These are phyloP conservation scores for Irpex sp. DNA, from an alignment of 1,284 basidiomycete species.

Conservation along the genomic window DNA sequence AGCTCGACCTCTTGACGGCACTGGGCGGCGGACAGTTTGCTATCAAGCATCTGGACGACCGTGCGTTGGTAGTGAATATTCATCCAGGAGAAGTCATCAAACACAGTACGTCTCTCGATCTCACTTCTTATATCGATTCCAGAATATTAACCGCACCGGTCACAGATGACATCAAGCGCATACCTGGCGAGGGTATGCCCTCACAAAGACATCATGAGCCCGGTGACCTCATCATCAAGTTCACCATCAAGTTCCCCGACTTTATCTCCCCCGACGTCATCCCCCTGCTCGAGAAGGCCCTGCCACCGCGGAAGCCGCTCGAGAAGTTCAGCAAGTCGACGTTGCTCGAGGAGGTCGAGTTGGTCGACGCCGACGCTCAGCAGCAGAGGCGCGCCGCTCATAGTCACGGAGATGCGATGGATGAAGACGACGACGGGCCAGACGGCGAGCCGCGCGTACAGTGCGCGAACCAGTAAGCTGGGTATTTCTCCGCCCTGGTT, in stretches of 20 bases:
- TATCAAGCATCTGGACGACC: conserved; percentile 94
- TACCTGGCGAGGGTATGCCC: conserved; percentile 96
- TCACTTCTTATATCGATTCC: background rate
- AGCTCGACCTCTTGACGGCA: conserved; percentile 93
- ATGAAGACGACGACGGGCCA: conserved; percentile 92
- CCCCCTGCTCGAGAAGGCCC: conserved; percentile 79
- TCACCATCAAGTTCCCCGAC: conserved; percentile 91
- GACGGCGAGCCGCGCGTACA: conserved; percentile 76
- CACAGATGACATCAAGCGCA: conserved; percentile 85
- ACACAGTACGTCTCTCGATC: conserved; percentile 60
- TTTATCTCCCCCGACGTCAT: conserved; percentile 68
- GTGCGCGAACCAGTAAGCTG: conserved; percentile 74
- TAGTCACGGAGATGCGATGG: conserved; percentile 69
- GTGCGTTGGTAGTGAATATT: conserved; percentile 82
- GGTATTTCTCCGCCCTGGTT: background rate
- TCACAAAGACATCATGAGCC: conserved; percentile 96
- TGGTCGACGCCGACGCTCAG: conserved; percentile 82
- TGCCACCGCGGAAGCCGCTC: conserved; percentile 76
- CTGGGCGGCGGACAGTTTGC: conserved; percentile 90
- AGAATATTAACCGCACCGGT: conserved; percentile 20
- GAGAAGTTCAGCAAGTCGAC: conserved; percentile 69
- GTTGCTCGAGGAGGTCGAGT: conserved; percentile 81
- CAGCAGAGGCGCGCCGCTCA: conserved; percentile 56
- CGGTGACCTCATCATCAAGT: conserved; percentile 90
- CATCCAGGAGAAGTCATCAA: conserved; percentile 92